Conservation (phyloP, 2,329 filamentous ascomycete genomes). For the Plectosphaerella plurivora region DNA sequence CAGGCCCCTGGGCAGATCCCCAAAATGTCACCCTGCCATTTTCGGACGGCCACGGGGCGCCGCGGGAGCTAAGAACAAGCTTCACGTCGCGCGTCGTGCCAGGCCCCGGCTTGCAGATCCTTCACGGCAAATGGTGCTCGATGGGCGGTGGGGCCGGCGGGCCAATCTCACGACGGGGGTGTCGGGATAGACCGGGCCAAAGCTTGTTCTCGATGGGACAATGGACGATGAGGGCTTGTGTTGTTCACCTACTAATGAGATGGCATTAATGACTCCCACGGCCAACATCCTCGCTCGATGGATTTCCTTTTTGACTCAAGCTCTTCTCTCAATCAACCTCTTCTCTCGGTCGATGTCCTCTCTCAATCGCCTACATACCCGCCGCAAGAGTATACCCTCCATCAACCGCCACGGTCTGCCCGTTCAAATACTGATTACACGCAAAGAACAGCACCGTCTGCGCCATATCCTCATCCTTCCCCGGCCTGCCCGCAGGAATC, state of each 20-base stretch:
- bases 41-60: not conserved
- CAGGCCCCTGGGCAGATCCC: not conserved
- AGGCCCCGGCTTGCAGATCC: not conserved
- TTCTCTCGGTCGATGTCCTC: not conserved
- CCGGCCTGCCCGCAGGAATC: constrained; percentile 63
- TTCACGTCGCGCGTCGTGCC: not conserved
- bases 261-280: not conserved
- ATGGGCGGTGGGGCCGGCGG: not conserved
- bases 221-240: not conserved
- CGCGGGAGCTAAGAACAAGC: not conserved
- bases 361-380: constrained; percentile 20
- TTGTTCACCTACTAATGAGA: not conserved
- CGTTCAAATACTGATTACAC: constrained; percentile 38
- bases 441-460: constrained; percentile 56
- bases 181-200: not conserved
- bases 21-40: not conserved
- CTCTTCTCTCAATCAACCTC: not conserved
- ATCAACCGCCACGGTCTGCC: constrained; percentile 37
- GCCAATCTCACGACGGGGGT: not conserved
- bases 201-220: not conserved
- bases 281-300: too few species aligned
- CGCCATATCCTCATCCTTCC: constrained; percentile 66
- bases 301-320: too few species aligned
- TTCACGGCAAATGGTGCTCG: too few species aligned
- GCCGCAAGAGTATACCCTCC: constrained; percentile 37